Base-by-base conservation (phyloP, 495 filamentous ascomycete genomes). In the Oleoguttula mirabilis region DNA sequence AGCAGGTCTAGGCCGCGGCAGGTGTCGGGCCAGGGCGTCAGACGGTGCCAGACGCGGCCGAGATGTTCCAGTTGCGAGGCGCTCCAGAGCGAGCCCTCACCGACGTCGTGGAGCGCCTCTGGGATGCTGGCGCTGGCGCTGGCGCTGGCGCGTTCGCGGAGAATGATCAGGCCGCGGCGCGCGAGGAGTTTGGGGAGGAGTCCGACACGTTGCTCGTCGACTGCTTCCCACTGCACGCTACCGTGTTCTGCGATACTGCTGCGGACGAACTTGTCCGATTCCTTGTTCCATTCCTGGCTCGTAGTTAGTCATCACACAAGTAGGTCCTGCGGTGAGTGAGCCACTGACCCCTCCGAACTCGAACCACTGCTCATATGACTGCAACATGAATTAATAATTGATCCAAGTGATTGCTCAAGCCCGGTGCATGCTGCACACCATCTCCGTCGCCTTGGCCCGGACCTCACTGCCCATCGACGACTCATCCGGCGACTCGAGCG, bases 21-120 rank as follows among this genome's bases (percentile, higher is more conserved):
- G 24, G 72, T 70, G 53, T 88, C 82, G 1, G 66, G 40, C 81
- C 81, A 87, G 2, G 80, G 76, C 21, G 66, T 63, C 0, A 90
- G 72, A n/a, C 58, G 62, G 52, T 88, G 83, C 83, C 81, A 88
- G 44, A 70, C 57, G 3, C 70, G 64, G 42, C 68, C 68, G 14
- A 88, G 63, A 16, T 62, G 60, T 45, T 67, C 55, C 14, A 74
- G 45, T 47, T 85, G 75, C 1, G 66, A 62, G 1, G 70, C 66
- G 4, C 55, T 59, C 66, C 76, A 87, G 11, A 86, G 55, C 7
- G 60, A 70, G 8, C 71, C 70, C n/a, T 28, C 25, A 7, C n/a
- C n/a, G n/a, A 28, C 25, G 32, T 70, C 43, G 30, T 47, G 44
- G 2, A 41, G 44, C 11, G 28, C 2, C 16, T 40, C 36, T 10